These are phyloP conservation scores for Coffea canephora DNA, from an alignment of 257 asterid genomes.

Conservation along the genomic window DNA sequence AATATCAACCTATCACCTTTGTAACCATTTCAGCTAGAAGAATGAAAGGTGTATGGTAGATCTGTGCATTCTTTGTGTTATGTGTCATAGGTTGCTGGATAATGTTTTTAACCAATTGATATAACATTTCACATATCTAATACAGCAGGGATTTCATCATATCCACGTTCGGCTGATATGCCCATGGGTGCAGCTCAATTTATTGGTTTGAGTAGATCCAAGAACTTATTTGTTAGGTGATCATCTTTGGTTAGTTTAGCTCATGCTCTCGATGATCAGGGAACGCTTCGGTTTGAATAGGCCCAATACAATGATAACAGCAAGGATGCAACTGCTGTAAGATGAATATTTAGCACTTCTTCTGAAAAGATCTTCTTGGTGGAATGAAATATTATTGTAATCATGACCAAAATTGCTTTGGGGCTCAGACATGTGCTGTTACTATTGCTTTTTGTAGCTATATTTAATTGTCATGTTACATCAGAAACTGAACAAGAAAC, in stretches of 20 bases:
- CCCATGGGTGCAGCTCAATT: conserved; percentile 5
- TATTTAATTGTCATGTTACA: conserved; percentile 29
- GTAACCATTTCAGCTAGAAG: neutral
- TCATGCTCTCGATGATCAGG: neutral
- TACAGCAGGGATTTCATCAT: conserved; percentile 8
- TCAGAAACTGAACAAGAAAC: conserved; percentile 44
- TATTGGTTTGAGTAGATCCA: neutral
- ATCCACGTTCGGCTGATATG: neutral
- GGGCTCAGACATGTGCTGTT: conserved; percentile 38
- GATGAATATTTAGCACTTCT: conserved; percentile 3
- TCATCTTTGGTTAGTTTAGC: neutral
- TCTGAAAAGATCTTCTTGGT: conserved; percentile 1
- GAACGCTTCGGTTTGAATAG: neutral
- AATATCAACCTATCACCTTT: neutral
- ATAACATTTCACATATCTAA: neutral
- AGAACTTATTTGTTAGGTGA: conserved; percentile 3
- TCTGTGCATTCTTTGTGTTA: neutral
- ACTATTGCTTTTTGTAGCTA: conserved; percentile 38
- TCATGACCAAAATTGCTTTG: conserved; percentile 33
- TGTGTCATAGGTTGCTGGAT: neutral
- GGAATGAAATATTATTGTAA: conserved; percentile 11
- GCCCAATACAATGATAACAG: neutral
- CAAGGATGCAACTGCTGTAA: conserved; percentile 15
- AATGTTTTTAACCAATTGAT: neutral
- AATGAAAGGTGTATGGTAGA: neutral